Evolutionary conservation across 495 filamentous ascomycete genomes (phyloP).

Genomic region (Immersiella caudata): DNA sequence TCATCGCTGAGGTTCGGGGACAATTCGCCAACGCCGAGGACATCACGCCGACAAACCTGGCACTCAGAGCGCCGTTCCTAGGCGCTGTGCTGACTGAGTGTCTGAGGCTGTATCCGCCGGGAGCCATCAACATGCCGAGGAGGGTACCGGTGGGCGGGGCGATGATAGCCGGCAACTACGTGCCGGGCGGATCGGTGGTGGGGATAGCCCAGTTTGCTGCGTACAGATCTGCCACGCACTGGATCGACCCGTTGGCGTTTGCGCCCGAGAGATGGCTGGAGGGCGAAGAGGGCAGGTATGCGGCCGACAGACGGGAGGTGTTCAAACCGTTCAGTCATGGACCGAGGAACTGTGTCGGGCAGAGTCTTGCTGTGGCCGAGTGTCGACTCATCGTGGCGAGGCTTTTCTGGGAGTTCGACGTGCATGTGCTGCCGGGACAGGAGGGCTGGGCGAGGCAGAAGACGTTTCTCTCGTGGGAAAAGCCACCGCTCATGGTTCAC

Average conservation of each 20-base stretch:
- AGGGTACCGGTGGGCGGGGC: slow-evolving; percentile 47
- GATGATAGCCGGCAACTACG: slow-evolving; percentile 46
- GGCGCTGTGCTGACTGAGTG: slow-evolving; percentile 56
- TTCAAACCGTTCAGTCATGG: slow-evolving; percentile 57
- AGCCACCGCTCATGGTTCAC: slow-evolving; percentile 2
- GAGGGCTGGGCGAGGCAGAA: slow-evolving; percentile 47
- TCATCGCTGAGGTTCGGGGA: slow-evolving; percentile 51
- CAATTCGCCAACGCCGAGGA: slow-evolving; percentile 48
- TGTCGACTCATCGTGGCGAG: slow-evolving; percentile 44
- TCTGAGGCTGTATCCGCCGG: slow-evolving; percentile 59
- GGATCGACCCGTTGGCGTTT: slow-evolving; percentile 48
- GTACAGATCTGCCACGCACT: slow-evolving; percentile 47
- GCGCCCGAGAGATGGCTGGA: slow-evolving; percentile 56
- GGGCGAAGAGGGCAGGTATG: slow-evolving; percentile 36
- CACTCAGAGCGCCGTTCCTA: slow-evolving; percentile 45
- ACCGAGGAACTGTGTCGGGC: slow-evolving; percentile 59
- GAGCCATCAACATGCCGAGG: slow-evolving; percentile 50
- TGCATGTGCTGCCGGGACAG: slow-evolving; percentile 36
- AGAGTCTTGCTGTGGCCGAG: slow-evolving; percentile 41
- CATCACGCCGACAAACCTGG: slow-evolving; percentile 52
- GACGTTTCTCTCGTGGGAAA: slow-evolving; percentile 14
- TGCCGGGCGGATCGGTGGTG: slow-evolving; percentile 47
- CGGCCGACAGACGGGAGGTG: slow-evolving; percentile 47
- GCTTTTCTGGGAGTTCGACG: slow-evolving; percentile 45
- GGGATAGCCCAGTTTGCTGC: slow-evolving; percentile 52